phyloP scores from a whole-genome alignment of 2,329 filamentous ascomycete genomes.

The Didymosphaeria variabile region DNA sequence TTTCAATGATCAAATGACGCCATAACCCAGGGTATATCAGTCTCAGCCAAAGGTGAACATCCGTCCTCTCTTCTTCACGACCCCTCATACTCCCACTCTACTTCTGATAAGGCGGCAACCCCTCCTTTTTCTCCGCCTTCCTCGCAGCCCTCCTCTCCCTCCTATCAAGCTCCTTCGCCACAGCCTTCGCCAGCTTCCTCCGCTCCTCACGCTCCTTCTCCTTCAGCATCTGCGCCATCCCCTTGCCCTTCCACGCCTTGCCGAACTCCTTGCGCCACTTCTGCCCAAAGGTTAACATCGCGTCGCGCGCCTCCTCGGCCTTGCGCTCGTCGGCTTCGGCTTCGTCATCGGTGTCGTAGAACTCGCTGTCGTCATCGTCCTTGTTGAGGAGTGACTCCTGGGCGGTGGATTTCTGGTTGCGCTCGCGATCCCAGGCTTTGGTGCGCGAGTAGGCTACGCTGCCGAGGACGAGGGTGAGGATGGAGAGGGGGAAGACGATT shows the following conservation, averaged over 20 bases:
- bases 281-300: slow-evolving; percentile 37
- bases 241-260: slow-evolving; percentile 42
- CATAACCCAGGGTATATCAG: slow-evolving; percentile 11
- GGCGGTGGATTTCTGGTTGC: slow-evolving; percentile 33
- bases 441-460: slow-evolving; percentile 42
- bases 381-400: slow-evolving; percentile 31
- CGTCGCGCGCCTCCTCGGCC: slow-evolving; percentile 40
- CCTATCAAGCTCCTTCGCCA: slow-evolving; percentile 40
- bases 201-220: slow-evolving; percentile 43
- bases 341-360: slow-evolving; percentile 44
- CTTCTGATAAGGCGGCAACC: slow-evolving; percentile 36
- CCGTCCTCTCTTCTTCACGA: background rate
- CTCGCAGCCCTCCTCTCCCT: slow-evolving; percentile 35
- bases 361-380: slow-evolving; percentile 36
- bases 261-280: slow-evolving; percentile 43
- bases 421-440: slow-evolving; percentile 42
- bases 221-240: slow-evolving; percentile 34
- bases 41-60: slow-evolving; percentile 10
- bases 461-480: slow-evolving; percentile 33
- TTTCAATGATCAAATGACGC: background rate
- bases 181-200: slow-evolving; percentile 42
- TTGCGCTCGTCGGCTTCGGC: slow-evolving; percentile 38
- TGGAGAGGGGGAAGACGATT: slow-evolving; percentile 34
- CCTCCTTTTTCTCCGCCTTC: slow-evolving; percentile 26
- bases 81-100: slow-evolving; percentile 1